Base-by-base conservation (phyloP, 139 green algal genomes). In the Coelastrella sp. region DNA sequence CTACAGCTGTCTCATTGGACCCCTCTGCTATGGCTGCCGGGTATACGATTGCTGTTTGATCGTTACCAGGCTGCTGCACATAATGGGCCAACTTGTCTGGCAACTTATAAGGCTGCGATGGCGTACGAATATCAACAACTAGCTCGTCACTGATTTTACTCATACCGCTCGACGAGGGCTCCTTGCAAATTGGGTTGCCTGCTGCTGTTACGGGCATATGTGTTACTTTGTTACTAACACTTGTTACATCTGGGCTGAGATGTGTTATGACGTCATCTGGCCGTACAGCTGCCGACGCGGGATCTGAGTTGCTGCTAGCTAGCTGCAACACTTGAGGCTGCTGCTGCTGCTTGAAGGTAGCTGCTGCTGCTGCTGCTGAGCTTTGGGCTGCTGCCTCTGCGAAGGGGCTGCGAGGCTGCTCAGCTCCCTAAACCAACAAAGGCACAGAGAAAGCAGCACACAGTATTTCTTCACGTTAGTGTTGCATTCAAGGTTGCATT, bases 361-460 rank as follows among this genome's bases (percentile, higher is more conserved):
- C 68, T 76, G 68, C 68, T 32, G 68, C 68, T 76, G 68, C 68
- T 76, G 68, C 68, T 76, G 68, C 68, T 76, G 68, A 17, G 17
- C 68, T 10, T 23, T 76, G 68, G 7, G 22, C 16, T 76, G 68
- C 68, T 76, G 68, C 68, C 22, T 14, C 68, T 76, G 68, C 68
- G 22, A 76, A 76, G 68, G 68, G 68, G 17, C 68, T 76, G 14
- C 7, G 8, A 10, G 16, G 68, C 17, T 22, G 68, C 68, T 23
- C 17, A 47, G 32, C 32, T 47, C 32, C 32, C 32, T 17, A 76
- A 76, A 76, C 5, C n/a, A 71, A 71, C 3, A 71, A 14, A 71
- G 0, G 2, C 3, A 14, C 64, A 7, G 64, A 11, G 64, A 14
- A 11, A 71, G 64, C 64, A 71, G 64, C 64, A 71, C 32, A 47